These are phyloP conservation scores for Penicillium samsonianum DNA, from an alignment of 495 filamentous ascomycete species.

Conservation along the genomic window DNA sequence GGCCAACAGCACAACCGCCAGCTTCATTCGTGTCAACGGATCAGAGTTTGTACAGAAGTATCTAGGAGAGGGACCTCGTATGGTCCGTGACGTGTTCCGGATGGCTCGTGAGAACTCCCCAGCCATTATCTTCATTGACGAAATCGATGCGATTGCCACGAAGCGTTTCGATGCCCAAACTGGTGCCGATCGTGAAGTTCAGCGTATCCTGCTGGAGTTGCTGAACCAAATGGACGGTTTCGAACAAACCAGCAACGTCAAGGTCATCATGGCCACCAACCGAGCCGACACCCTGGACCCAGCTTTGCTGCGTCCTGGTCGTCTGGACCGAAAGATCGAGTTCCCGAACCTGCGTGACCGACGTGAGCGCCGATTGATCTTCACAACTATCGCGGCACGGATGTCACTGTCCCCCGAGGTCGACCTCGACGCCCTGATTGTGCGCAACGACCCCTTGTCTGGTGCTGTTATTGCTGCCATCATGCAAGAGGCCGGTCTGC, in stretches of 20 bases:
- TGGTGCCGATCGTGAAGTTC: constrained; percentile 94
- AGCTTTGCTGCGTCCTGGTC: constrained; percentile 88
- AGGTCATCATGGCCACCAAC: constrained; percentile 99
- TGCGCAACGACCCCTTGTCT: constrained; percentile 91
- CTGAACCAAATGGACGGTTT: constrained; percentile 99
- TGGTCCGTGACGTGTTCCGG: constrained; percentile 98
- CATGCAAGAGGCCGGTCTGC: constrained; percentile 97
- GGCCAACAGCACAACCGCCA: constrained; percentile 96
- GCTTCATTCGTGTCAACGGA: constrained; percentile 96
- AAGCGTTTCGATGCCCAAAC: constrained; percentile 99
- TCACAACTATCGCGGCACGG: constrained; percentile 91
- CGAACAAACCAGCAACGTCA: constrained; percentile 97
- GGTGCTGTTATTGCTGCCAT: constrained; percentile 97
- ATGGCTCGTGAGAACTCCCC: constrained; percentile 99
- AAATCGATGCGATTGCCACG: constrained; percentile 98
- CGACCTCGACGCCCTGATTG: constrained; percentile 91
- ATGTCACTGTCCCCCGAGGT: constrained; percentile 97
- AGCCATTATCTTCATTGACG: constrained; percentile 99
- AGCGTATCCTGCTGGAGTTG: constrained; percentile 94
- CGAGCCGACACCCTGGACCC: constrained; percentile 96
- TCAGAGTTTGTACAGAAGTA: constrained; percentile 99
- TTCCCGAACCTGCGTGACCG: constrained; percentile 90
- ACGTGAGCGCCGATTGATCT: constrained; percentile 92
- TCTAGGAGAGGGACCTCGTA: constrained; percentile 92
- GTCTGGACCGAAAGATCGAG: constrained; percentile 97